phyloP scores from a whole-genome alignment of 169 alveolate species.

The Theileria annulata region DNA sequence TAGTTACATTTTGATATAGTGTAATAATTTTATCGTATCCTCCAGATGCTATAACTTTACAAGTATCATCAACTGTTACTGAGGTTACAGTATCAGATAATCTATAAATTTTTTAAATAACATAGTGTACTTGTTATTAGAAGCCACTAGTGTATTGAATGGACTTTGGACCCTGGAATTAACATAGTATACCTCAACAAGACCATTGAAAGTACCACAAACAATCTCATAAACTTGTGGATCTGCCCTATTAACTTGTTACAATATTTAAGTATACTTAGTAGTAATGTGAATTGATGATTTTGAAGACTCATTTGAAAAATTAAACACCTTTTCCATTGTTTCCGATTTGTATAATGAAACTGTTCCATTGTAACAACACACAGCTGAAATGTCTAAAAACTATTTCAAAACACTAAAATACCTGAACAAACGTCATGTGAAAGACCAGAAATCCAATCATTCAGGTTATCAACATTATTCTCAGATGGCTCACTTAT shows the following conservation, averaged over 20 bases:
- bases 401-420: not conserved
- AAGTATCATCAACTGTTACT: conserved; percentile 22
- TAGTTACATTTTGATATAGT: conserved; percentile 51
- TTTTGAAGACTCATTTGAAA: conserved; percentile 8
- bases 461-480: conserved; percentile 34
- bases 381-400: conserved; percentile 35
- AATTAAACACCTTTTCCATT: conserved; percentile 18
- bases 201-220: conserved; percentile 54
- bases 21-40: conserved; percentile 32
- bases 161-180: conserved; percentile 12
- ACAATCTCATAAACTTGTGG: conserved; percentile 26
- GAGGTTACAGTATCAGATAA: conserved; percentile 37
- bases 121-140: conserved; percentile 26
- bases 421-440: conserved; percentile 19
- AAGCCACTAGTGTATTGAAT: conserved; percentile 28
- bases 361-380: conserved; percentile 48
- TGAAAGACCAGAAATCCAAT: conserved; percentile 55
- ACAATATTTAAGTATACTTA: not conserved
- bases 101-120: conserved; percentile 1
- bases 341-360: conserved; percentile 25
- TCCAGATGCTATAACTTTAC: conserved; percentile 37
- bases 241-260: conserved; percentile 3
- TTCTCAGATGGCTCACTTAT: conserved; percentile 50
- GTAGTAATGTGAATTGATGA: conserved; percentile 27
- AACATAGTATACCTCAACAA: conserved; percentile 43